Percentiles rank a stretch among this genome's conserved stretches.
Evolutionary conservation across 768 basidiomycete genomes (phyloP).

Genomic region (Hygrophorus pudorinus): DNA sequence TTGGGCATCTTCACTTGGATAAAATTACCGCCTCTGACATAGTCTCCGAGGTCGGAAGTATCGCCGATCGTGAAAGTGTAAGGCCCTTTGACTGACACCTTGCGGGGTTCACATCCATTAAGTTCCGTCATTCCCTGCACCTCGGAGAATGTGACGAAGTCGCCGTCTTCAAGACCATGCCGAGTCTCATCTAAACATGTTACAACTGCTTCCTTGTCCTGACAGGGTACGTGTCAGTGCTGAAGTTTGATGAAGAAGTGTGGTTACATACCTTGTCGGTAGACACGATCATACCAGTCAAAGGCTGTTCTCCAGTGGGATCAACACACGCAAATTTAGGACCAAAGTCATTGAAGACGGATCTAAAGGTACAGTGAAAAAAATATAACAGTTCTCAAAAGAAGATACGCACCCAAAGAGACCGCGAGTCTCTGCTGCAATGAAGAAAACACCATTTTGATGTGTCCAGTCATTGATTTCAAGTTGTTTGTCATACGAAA

Average conservation of each 20-base stretch:
- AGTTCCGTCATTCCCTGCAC: conserved; percentile 91
- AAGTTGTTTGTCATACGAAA: conserved; percentile 68
- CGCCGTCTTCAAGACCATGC: conserved; percentile 97
- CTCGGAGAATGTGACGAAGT: conserved; percentile 94
- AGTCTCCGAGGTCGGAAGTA: conserved; percentile 66
- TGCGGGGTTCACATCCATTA: conserved; percentile 86
- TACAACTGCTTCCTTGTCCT: conserved; percentile 87
- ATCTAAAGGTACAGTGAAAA: conserved; percentile 32
- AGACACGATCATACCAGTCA: conserved; percentile 92
- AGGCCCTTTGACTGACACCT: conserved; percentile 89
- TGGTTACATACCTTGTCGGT: conserved; percentile 59
- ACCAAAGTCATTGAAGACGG: conserved; percentile 96
- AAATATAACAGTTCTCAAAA: neutral
- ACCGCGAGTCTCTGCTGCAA: conserved; percentile 84
- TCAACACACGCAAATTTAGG: conserved; percentile 92
- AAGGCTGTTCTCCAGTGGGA: conserved; percentile 92
- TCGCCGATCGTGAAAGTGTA: conserved; percentile 97
- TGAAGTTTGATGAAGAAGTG: conserved; percentile 1
- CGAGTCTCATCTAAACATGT: conserved; percentile 96
- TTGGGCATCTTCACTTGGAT: conserved; percentile 99
- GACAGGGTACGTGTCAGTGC: neutral
- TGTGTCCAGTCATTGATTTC: conserved; percentile 97
- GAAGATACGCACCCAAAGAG: conserved; percentile 76
- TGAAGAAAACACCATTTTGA: conserved; percentile 80
- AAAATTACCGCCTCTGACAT: conserved; percentile 86